Percentiles rank a stretch among this genome's conserved stretches.
phyloP scores from a whole-genome alignment of 306 rosid species.

The Inga oerstediana region DNA sequence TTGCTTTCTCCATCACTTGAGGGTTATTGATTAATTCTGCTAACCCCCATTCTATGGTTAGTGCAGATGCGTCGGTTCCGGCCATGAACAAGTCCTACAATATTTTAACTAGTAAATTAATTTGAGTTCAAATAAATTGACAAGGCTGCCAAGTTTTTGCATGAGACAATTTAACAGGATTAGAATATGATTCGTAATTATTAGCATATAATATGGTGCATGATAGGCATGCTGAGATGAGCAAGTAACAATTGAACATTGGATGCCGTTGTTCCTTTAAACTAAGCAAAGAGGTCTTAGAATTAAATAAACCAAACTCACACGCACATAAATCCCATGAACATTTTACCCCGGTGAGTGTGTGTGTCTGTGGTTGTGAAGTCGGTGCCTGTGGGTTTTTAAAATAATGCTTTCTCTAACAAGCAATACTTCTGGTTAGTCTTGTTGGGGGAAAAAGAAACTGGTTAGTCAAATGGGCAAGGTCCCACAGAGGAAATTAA shows the following conservation, averaged over 20 bases:
- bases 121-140: too few relatives aligned
- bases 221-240: background rate
- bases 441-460: too few relatives aligned
- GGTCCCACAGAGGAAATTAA: background rate
- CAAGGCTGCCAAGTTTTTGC: background rate
- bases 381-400: background rate
- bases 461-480: background rate
- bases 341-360: background rate
- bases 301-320: background rate
- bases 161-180: background rate
- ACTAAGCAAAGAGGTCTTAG: background rate
- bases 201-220: too few relatives aligned
- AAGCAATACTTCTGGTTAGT: background rate
- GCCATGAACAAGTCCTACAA: constrained; percentile 49
- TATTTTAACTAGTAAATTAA: background rate
- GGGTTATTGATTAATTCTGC: background rate
- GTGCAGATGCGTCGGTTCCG: background rate
- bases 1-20: background rate
- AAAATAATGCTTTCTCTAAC: background rate
- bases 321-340: background rate
- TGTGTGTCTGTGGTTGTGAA: background rate
- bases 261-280: background rate
- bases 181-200: too few relatives aligned
- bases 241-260: background rate
- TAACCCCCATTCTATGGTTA: background rate